Evolutionary conservation across 495 filamentous ascomycete species (phyloP).

Genomic region (Tirmania nivea): DNA sequence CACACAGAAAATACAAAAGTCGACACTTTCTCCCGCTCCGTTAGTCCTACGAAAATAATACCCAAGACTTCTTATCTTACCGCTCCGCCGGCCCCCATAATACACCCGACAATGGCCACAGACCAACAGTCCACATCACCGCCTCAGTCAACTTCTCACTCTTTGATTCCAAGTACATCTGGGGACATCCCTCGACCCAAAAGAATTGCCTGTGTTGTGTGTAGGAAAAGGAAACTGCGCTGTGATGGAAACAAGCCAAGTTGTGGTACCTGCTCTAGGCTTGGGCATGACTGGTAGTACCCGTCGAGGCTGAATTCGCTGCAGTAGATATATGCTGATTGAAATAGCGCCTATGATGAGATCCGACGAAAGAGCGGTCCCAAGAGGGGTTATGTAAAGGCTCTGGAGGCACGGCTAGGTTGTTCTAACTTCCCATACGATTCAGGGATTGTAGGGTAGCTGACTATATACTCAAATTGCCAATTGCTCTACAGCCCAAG

Average conservation of each 20-base stretch:
- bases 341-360: constrained; percentile 67
- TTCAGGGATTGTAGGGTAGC: constrained; percentile 3
- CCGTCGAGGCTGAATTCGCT: neutral
- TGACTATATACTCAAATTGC: constrained; percentile 4
- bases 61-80: too few species aligned
- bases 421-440: constrained; percentile 17
- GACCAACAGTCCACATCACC: too few species aligned
- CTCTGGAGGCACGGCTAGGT: constrained; percentile 85
- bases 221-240: constrained; percentile 76
- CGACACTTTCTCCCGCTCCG: too few species aligned
- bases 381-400: constrained; percentile 95
- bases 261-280: constrained; percentile 74
- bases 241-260: constrained; percentile 60
- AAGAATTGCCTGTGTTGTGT: constrained; percentile 91
- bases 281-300: constrained; percentile 63
- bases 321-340: neutral
- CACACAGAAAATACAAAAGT: too few species aligned
- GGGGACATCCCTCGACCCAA: constrained; percentile 52
- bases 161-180: neutral
- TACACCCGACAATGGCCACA: too few species aligned
- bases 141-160: neutral
- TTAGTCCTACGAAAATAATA: too few species aligned
- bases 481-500: constrained; percentile 44
- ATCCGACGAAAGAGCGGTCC: constrained; percentile 92
- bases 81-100: too few species aligned